Evolutionary conservation across 805 yeast species (phyloP).

Genomic region (Sugiyamaella mastotermitis): DNA sequence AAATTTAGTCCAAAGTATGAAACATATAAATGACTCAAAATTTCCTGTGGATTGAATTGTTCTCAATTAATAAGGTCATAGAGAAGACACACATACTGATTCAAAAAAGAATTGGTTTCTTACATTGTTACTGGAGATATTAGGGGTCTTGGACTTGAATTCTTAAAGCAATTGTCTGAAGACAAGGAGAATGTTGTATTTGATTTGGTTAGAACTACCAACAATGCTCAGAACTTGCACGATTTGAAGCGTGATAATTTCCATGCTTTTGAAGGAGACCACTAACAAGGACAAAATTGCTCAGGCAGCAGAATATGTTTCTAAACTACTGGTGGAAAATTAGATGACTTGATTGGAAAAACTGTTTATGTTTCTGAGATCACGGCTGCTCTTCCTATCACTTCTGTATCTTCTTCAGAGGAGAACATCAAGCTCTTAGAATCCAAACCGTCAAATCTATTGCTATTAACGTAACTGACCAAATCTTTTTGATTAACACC

Average conservation of each 20-base stretch:
- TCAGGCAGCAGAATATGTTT: constrained; percentile 14
- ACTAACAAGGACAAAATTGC: constrained; percentile 13
- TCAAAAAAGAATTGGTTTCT: constrained; percentile 3
- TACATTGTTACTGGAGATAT: constrained; percentile 35
- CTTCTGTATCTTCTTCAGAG: background rate
- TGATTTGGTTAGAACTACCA: constrained; percentile 20
- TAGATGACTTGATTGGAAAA: constrained; percentile 27
- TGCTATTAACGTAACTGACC: constrained; percentile 2
- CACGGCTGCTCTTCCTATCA: constrained; percentile 7
- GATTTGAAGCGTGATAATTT: constrained; percentile 17
- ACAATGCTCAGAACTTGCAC: constrained; percentile 9
- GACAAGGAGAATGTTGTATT: constrained; percentile 23
- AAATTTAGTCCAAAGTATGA: too few relatives aligned
- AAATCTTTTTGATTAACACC: too few relatives aligned
- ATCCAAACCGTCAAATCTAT: constrained; percentile 1
- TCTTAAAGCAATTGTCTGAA: constrained; percentile 25
- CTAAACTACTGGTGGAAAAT: constrained; percentile 14
- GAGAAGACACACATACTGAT: too few relatives aligned
- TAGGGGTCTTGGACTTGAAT: constrained; percentile 33
- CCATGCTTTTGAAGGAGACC: constrained; percentile 23
- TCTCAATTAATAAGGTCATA: too few relatives aligned
- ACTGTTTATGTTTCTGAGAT: constrained; percentile 19
- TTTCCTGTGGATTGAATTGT: too few relatives aligned
- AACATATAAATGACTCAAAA: too few relatives aligned
- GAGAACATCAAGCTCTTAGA: constrained; percentile 1